These are phyloP conservation scores for Eimeria sp. DNA, from an alignment of 169 alveolate species.

Conservation along the genomic window DNA sequence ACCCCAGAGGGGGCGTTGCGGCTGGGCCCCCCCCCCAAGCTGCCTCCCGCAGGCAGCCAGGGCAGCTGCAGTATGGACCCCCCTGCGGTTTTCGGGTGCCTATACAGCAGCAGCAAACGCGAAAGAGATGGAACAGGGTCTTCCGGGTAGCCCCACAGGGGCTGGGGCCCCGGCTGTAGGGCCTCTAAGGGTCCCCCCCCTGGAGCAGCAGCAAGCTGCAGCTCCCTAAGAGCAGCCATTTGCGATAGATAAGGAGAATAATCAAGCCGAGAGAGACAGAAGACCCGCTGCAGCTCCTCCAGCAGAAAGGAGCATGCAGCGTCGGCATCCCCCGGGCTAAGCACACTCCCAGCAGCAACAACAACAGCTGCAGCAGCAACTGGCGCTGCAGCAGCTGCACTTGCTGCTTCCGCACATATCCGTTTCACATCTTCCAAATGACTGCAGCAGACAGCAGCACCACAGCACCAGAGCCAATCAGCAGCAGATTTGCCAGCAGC, in stretches of 20 bases:
- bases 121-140: slow-evolving; percentile 43
- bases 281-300: slow-evolving; percentile 51
- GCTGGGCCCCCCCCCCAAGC: background rate
- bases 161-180: slow-evolving; percentile 26
- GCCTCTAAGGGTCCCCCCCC: slow-evolving; percentile 35
- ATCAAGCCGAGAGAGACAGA: slow-evolving; percentile 3
- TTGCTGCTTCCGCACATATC: background rate
- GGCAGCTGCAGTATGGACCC: slow-evolving; percentile 28
- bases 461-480: slow-evolving; percentile 4
- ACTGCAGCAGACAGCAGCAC: slow-evolving; percentile 14
- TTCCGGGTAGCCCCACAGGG: background rate
- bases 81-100: slow-evolving; percentile 10
- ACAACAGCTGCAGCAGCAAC: background rate
- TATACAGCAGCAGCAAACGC: slow-evolving; percentile 42
- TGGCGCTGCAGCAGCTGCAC: background rate
- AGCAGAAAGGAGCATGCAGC: slow-evolving; percentile 22
- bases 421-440: slow-evolving; percentile 44
- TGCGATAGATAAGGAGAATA: background rate
- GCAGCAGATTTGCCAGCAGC: background rate
- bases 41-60: background rate
- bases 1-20: background rate
- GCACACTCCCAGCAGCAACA: slow-evolving; percentile 39
- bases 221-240: background rate
- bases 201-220: background rate
- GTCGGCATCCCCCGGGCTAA: background rate